Evolutionary conservation across 257 asterid genomes (phyloP).

Genomic region (Craterostigma plantagineum): DNA sequence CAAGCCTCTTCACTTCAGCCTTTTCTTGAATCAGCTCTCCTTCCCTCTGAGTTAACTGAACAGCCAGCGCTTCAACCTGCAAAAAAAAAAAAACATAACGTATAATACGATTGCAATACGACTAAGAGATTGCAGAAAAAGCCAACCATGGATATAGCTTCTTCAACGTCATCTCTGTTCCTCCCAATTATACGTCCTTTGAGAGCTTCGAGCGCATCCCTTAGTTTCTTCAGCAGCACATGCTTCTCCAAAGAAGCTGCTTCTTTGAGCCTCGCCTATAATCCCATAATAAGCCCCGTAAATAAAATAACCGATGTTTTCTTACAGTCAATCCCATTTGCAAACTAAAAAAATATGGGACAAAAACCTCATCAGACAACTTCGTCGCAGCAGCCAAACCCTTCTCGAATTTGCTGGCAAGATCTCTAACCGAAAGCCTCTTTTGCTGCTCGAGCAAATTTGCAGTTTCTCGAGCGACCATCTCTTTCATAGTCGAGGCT

Average conservation of each 20-base stretch:
- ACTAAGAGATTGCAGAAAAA: neutral
- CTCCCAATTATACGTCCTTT: conserved; percentile 73
- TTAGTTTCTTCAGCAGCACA: conserved; percentile 72
- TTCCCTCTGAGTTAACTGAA: conserved; percentile 76
- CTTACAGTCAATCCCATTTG: too few relatives aligned
- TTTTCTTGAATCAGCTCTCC: conserved; percentile 88
- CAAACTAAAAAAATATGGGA: too few relatives aligned
- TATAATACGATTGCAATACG: neutral
- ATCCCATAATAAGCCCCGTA: too few relatives aligned
- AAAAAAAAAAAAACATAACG: conserved; percentile 4
- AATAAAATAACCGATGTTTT: conserved; percentile 3
- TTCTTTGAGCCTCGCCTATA: conserved; percentile 72
- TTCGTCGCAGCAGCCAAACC: conserved; percentile 84
- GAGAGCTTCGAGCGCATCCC: conserved; percentile 74
- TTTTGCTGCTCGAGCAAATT: conserved; percentile 69
- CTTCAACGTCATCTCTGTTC: conserved; percentile 83
- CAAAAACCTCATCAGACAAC: conserved; percentile 65
- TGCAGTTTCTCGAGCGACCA: conserved; percentile 62
- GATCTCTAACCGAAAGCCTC: conserved; percentile 81
- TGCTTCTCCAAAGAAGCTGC: conserved; percentile 87
- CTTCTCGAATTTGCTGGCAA: conserved; percentile 79
- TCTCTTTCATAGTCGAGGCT: conserved; percentile 46
- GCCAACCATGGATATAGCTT: conserved; percentile 85
- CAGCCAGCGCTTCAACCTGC: conserved; percentile 80
- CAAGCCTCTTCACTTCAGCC: conserved; percentile 84